Evolutionary conservation across 768 basidiomycete genomes (phyloP).

Genomic region (Lactarius indigo): DNA sequence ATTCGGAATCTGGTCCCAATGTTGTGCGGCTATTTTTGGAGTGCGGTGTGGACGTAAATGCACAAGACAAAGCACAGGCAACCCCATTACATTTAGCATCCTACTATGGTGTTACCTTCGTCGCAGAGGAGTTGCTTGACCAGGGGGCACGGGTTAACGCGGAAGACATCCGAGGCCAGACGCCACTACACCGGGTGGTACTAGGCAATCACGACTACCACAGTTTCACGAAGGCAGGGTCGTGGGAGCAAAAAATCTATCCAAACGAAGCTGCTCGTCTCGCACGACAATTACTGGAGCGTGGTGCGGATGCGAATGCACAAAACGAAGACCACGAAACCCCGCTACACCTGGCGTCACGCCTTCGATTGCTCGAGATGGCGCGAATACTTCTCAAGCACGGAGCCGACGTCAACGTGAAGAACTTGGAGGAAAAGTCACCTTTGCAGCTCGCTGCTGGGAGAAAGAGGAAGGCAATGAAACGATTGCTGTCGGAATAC

Average conservation of each 20-base stretch:
- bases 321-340: background rate
- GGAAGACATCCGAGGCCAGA: background rate
- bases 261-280: background rate
- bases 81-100: background rate
- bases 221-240: background rate
- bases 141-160: background rate
- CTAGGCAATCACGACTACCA: background rate
- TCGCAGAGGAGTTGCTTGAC: background rate
- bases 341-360: too few species aligned
- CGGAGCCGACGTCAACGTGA: background rate
- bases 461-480: too few species aligned
- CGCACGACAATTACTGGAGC: background rate
- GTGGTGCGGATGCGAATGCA: background rate
- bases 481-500: background rate
- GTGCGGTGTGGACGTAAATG: background rate
- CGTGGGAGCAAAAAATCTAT: background rate
- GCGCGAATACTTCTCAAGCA: too few species aligned
- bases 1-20: too few species aligned
- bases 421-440: too few species aligned
- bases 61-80: background rate
- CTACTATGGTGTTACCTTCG: background rate
- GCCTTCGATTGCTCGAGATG: too few species aligned
- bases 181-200: background rate
- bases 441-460: too few species aligned
- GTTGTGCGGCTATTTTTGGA: background rate